phyloP scores from a whole-genome alignment of 192 early-diverging fungal genomes.

The Mortierella antarctica region DNA sequence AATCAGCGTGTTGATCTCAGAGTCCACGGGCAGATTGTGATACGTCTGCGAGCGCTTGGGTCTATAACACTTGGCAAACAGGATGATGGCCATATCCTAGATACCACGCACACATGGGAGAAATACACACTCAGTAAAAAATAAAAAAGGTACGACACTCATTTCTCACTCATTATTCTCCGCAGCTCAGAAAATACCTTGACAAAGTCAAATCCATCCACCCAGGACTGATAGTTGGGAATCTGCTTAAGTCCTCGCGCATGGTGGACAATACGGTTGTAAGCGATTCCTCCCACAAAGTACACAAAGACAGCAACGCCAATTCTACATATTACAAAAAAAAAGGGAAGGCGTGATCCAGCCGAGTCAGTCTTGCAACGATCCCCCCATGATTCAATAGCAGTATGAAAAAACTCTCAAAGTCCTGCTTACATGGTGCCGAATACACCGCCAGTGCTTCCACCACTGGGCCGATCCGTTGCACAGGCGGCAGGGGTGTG shows the following conservation, averaged over 20 bases:
- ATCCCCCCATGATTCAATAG: neutral
- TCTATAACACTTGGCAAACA: slow-evolving; percentile 47
- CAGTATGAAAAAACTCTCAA: neutral
- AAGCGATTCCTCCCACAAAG: slow-evolving; percentile 51
- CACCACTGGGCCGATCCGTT: slow-evolving; percentile 6
- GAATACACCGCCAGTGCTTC: slow-evolving; percentile 38
- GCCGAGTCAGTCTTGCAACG: neutral
- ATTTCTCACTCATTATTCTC: neutral
- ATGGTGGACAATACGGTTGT: slow-evolving; percentile 55
- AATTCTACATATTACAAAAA: slow-evolving; percentile 24
- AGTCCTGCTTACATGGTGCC: slow-evolving; percentile 44
- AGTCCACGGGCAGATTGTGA: slow-evolving; percentile 50
- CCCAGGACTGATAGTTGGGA: slow-evolving; percentile 55
- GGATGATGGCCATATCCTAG: slow-evolving; percentile 37
- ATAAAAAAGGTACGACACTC: neutral
- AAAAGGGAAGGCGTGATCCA: neutral
- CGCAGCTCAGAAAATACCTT: slow-evolving; percentile 32
- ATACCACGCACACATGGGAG: neutral
- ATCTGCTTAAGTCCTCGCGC: slow-evolving; percentile 52
- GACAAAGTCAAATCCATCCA: slow-evolving; percentile 49
- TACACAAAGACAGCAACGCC: slow-evolving; percentile 49
- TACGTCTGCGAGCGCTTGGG: slow-evolving; percentile 52
- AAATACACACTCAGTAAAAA: neutral
- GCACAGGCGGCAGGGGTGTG: slow-evolving; percentile 52
- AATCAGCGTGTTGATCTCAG: slow-evolving; percentile 53